phyloP scores from a whole-genome alignment of 495 filamentous ascomycete genomes.

The Aspergillus heteromorphus region DNA sequence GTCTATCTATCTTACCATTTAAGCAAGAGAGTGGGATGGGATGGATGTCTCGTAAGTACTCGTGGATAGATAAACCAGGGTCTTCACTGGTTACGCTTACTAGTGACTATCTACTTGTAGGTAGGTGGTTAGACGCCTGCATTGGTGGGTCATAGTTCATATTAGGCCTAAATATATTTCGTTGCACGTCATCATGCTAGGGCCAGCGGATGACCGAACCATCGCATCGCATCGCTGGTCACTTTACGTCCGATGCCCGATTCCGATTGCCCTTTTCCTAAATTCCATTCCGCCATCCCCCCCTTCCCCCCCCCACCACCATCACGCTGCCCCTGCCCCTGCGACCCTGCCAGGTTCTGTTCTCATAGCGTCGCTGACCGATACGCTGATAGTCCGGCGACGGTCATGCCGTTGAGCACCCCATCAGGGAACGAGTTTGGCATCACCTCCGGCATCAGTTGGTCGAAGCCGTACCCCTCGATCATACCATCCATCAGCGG shows the following conservation, averaged over 20 bases:
- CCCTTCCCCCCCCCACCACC: not conserved
- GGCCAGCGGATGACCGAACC: not conserved
- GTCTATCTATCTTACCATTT: no score
- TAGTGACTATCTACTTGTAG: no score
- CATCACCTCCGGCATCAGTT: conserved; percentile 13
- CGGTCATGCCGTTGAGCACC: conserved; percentile 8
- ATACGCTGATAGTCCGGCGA: conserved; percentile 2
- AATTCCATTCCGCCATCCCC: no score
- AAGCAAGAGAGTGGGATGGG: no score
- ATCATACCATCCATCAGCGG: conserved; percentile 9
- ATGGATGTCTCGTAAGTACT: no score
- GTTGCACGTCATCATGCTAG: not conserved
- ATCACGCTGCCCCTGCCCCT: not conserved
- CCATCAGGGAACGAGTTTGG: conserved; percentile 8
- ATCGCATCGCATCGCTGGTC: not conserved
- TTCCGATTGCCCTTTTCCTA: no score
- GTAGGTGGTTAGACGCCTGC: not conserved
- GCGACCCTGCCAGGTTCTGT: no score
- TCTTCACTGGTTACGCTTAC: no score
- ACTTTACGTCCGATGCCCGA: not conserved
- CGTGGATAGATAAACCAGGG: no score
- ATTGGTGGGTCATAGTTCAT: not conserved
- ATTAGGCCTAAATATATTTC: not conserved
- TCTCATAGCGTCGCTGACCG: not conserved
- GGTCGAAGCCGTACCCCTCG: conserved; percentile 11